These are phyloP conservation scores for Obba rivulosa DNA, from an alignment of 768 basidiomycete genomes.

Conservation along the genomic window DNA sequence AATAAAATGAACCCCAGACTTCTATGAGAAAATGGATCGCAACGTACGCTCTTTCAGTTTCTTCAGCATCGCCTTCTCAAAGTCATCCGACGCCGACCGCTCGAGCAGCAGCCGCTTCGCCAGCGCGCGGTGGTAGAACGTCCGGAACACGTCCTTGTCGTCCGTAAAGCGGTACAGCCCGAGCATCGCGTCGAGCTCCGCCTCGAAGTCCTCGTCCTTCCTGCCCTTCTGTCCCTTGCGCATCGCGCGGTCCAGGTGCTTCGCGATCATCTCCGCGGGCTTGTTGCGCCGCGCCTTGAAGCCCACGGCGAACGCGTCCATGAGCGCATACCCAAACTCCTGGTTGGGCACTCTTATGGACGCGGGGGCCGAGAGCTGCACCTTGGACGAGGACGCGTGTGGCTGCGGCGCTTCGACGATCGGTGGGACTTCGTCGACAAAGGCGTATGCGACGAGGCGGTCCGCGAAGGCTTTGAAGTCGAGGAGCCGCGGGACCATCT, in stretches of 20 bases:
- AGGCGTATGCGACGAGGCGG: constrained; percentile 42
- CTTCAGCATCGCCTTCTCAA: constrained; percentile 79
- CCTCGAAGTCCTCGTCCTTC: constrained; percentile 58
- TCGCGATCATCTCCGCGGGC: constrained; percentile 92
- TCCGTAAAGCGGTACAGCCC: constrained; percentile 81
- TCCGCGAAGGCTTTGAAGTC: constrained; percentile 60
- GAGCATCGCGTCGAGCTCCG: constrained; percentile 59
- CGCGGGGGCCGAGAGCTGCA: constrained; percentile 26
- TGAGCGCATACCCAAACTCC: constrained; percentile 61
- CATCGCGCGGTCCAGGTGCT: constrained; percentile 83
- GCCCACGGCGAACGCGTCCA: constrained; percentile 65
- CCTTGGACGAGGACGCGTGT: constrained; percentile 1
- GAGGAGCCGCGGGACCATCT: constrained; percentile 73
- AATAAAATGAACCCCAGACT: constrained; percentile 1
- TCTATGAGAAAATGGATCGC: neutral
- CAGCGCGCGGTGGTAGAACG: constrained; percentile 83
- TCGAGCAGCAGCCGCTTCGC: constrained; percentile 86
- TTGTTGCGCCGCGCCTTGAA: constrained; percentile 76
- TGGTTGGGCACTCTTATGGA: constrained; percentile 36
- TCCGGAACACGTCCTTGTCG: constrained; percentile 91
- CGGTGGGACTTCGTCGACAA: constrained; percentile 36
- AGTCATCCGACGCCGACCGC: constrained; percentile 80
- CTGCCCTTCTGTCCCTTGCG: constrained; percentile 74
- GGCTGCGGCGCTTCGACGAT: neutral
- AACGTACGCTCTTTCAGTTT: constrained; percentile 76